These are phyloP conservation scores for Naumovozyma castellii DNA, from an alignment of 805 yeast species.

Conservation along the genomic window DNA sequence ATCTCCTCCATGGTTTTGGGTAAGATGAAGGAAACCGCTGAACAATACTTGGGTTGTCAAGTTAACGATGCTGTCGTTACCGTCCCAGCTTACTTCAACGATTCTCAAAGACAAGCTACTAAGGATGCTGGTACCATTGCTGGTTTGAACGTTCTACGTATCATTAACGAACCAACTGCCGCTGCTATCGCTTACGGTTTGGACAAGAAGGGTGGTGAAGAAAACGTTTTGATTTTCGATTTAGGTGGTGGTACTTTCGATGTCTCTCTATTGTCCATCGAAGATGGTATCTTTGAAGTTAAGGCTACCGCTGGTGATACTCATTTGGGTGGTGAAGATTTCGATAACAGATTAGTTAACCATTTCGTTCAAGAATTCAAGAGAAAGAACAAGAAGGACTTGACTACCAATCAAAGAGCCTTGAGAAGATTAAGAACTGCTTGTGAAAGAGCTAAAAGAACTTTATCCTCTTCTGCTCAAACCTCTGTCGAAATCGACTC, in stretches of 20 bases:
- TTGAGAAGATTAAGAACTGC: constrained; percentile 98
- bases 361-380: constrained; percentile 92
- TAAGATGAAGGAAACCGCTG: constrained; percentile 93
- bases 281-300: constrained; percentile 94
- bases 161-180: constrained; percentile 90
- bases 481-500: constrained; percentile 96
- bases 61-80: constrained; percentile 91
- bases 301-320: constrained; percentile 82
- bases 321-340: constrained; percentile 97
- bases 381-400: constrained; percentile 95
- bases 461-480: constrained; percentile 93
- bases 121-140: constrained; percentile 95
- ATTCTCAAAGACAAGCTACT: constrained; percentile 94
- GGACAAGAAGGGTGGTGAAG: constrained; percentile 57
- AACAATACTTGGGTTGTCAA: constrained; percentile 72
- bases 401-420: constrained; percentile 90
- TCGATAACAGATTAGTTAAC: constrained; percentile 91
- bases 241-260: constrained; percentile 99
- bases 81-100: constrained; percentile 94
- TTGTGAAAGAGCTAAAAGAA: constrained; percentile 98
- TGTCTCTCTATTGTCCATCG: constrained; percentile 87
- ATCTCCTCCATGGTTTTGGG: constrained; percentile 84
- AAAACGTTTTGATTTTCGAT: constrained; percentile 87
- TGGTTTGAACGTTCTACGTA: constrained; percentile 86
- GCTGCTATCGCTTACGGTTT: constrained; percentile 99